These are phyloP conservation scores for Colletotrichum caudatum DNA, from an alignment of 2,329 filamentous ascomycete genomes.

Conservation along the genomic window DNA sequence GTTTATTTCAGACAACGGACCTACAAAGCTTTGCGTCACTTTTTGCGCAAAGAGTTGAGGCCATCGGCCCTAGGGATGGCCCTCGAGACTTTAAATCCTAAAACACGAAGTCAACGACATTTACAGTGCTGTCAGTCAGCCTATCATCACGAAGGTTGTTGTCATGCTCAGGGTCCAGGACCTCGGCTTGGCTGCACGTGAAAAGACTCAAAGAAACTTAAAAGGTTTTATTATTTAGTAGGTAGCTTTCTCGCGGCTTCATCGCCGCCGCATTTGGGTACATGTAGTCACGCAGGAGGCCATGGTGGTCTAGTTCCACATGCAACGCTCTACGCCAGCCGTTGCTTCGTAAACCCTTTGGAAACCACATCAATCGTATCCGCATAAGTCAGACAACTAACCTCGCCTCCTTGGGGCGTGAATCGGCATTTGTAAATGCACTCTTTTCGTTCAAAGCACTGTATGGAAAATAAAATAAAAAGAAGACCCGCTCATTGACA, in stretches of 20 bases:
- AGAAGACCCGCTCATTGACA: constrained; percentile 1
- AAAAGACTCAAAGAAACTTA: not conserved
- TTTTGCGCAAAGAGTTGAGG: not conserved
- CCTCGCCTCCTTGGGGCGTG: not conserved
- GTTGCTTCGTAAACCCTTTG: not conserved
- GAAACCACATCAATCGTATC: constrained; percentile 18
- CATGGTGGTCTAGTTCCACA: constrained; percentile 6
- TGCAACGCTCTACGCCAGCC: not conserved
- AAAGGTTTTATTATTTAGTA: constrained; percentile 20
- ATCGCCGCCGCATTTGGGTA: constrained; percentile 1
- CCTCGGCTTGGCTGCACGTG: not conserved
- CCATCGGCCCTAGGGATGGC: not conserved
- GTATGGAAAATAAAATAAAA: not conserved
- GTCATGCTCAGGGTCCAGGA: not conserved
- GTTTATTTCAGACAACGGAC: constrained; percentile 23
- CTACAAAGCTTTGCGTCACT: constrained; percentile 10
- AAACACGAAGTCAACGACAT: not conserved
- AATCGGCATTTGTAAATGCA: not conserved
- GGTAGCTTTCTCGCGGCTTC: not conserved
- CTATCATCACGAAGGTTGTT: not conserved
- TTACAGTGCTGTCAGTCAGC: not conserved
- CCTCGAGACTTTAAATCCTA: constrained; percentile 10
- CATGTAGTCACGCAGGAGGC: not conserved
- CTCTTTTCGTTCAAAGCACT: not conserved
- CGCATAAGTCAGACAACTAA: not conserved